These are phyloP conservation scores for Nannochloris sp. DNA, from an alignment of 139 green algal species.

Conservation along the genomic window DNA sequence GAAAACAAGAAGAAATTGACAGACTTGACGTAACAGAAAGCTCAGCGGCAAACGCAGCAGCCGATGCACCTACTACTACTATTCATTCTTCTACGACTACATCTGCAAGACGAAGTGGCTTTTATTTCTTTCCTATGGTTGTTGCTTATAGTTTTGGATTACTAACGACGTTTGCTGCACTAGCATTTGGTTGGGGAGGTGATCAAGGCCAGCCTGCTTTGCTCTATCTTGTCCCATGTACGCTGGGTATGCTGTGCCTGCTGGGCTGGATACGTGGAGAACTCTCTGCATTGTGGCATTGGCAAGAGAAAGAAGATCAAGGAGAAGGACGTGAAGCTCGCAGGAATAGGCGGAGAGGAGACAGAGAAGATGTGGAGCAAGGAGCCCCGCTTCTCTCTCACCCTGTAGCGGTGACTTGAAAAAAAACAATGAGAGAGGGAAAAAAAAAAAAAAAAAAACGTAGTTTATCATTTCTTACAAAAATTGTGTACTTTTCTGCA, in stretches of 20 bases:
- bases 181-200: constrained; percentile 45
- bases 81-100: too few species aligned
- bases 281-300: constrained; percentile 38
- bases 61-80: too few species aligned
- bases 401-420: not conserved
- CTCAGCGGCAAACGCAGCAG: too few species aligned
- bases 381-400: not conserved
- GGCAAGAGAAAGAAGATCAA: constrained; percentile 4
- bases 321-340: too few species aligned
- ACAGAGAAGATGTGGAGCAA: constrained; percentile 1
- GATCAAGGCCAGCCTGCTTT: constrained; percentile 80
- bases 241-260: constrained; percentile 49
- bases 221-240: constrained; percentile 89
- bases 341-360: too few species aligned
- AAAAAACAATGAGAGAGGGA: too few species aligned
- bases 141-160: constrained; percentile 67
- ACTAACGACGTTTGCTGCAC: constrained; percentile 72
- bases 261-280: constrained; percentile 40
- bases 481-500: too few species aligned
- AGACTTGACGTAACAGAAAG: too few species aligned
- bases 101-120: too few species aligned
- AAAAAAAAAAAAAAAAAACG: too few species aligned
- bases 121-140: constrained; percentile 47
- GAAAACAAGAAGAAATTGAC: not conserved
- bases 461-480: too few species aligned